Conservation (phyloP, 2,329 filamentous ascomycete genomes). For the Diaporthe aspalathi region DNA sequence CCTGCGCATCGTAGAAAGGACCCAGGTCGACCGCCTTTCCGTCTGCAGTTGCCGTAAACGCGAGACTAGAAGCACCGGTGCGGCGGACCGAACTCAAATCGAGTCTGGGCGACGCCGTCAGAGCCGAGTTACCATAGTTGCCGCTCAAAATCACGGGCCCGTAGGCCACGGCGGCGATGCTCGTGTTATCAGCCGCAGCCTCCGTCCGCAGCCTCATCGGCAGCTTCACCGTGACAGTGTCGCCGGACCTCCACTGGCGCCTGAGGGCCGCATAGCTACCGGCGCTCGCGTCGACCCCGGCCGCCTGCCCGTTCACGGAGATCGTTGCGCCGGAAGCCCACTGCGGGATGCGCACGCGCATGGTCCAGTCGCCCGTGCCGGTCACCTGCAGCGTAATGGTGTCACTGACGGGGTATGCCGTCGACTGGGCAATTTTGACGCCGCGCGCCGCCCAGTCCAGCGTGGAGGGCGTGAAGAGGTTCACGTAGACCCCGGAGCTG, state of each 20-base stretch:
- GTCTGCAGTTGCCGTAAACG: slow-evolving; percentile 49
- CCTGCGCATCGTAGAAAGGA: slow-evolving; percentile 56
- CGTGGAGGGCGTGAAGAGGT: slow-evolving; percentile 60
- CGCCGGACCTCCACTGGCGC: slow-evolving; percentile 56
- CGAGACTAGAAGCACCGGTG: slow-evolving; percentile 56
- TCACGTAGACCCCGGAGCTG: slow-evolving; percentile 57
- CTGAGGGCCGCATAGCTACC: slow-evolving; percentile 42
- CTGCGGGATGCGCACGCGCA: slow-evolving; percentile 59
- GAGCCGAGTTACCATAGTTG: neutral
- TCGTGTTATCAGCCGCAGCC: slow-evolving; percentile 58
- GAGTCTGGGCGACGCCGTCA: neutral
- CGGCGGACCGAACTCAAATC: slow-evolving; percentile 51
- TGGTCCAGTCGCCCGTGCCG: slow-evolving; percentile 48
- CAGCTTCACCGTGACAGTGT: slow-evolving; percentile 56
- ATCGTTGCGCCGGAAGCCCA: slow-evolving; percentile 57
- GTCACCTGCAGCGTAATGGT: slow-evolving; percentile 53
- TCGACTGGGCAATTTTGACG: slow-evolving; percentile 57
- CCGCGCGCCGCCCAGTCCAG: slow-evolving; percentile 55
- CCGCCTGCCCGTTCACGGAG: slow-evolving; percentile 53
- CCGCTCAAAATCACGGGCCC: neutral
- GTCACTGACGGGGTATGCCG: slow-evolving; percentile 55
- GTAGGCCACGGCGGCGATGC: slow-evolving; percentile 50
- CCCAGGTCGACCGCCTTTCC: slow-evolving; percentile 48
- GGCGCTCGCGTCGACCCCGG: slow-evolving; percentile 45
- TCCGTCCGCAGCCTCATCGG: slow-evolving; percentile 58